A percentile compares a stretch with the other conserved stretches of the same genome.
Conservation (phyloP, 192 early-diverging fungal species). For the Gamsiella multidivaricata region DNA sequence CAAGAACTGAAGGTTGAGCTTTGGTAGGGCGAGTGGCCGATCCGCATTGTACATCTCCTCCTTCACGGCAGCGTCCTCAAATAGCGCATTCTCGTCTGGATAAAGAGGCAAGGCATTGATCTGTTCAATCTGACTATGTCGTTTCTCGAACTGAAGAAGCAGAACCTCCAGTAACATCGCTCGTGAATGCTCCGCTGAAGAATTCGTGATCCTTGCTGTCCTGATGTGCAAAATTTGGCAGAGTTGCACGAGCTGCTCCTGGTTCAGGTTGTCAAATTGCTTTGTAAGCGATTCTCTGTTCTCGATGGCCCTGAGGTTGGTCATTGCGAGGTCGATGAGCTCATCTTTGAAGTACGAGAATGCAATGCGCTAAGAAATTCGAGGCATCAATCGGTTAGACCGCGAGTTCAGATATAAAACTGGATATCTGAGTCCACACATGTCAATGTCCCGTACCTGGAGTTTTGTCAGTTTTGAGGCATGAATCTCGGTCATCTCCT, state of each 20-base stretch:
- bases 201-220: conserved; percentile 50
- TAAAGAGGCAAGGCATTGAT: conserved; percentile 80
- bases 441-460: no score
- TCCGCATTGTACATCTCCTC: conserved; percentile 71
- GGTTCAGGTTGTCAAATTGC: conserved; percentile 65
- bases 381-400: no score
- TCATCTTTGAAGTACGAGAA: conserved; percentile 75
- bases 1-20: conserved; percentile 94
- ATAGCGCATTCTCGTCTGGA: conserved; percentile 80
- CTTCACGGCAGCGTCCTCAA: conserved; percentile 76
- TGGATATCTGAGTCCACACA: no score
- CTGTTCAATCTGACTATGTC: conserved; percentile 73
- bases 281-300: conserved; percentile 53
- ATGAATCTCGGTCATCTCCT: conserved; percentile 71
- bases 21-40: conserved; percentile 79
- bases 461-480: conserved; percentile 71
- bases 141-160: conserved; percentile 65
- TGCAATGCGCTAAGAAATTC: conserved; percentile 62
- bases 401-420: no score
- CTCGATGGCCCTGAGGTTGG: conserved; percentile 77
- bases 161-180: conserved; percentile 71
- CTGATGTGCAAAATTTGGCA: conserved; percentile 74
- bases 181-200: conserved; percentile 36
- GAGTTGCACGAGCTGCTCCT: conserved; percentile 63
- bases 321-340: conserved; percentile 80